Base-by-base conservation (phyloP, 2,329 filamentous ascomycete genomes). In the Rasamsonia emersonii region DNA sequence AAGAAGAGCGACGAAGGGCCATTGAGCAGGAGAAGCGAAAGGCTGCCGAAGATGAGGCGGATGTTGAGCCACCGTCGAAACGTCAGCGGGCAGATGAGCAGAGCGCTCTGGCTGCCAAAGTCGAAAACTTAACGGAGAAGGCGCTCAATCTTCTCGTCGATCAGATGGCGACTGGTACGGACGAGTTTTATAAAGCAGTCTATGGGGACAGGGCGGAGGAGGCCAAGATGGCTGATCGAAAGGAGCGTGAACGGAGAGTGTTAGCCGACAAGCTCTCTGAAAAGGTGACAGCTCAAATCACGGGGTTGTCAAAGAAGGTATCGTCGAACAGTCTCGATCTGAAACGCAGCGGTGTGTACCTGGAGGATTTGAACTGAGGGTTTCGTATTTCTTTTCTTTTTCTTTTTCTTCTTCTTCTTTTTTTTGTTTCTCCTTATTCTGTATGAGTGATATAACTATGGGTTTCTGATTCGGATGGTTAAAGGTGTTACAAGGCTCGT, bases 21-120 rank as follows among this genome's bases (percentile, higher is more conserved):
- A 45, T 60, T 16, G 48, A 54, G 16, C 51, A 59, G 34, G 49
- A 54, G 24, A 68, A 66, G 42, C 55, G 59, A 21, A 61, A 59
- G 28, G 50, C 56, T 25, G 33, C 33, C 9, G 47, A 49, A 14
- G 53, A 57, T 6, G 42, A 41, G 28, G 39, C 39, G n/a, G 43
- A 53, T n/a, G n/a, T n/a, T n/a, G n/a, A n/a, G n/a, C n/a, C n/a
- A n/a, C n/a, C n/a, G n/a, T n/a, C n/a, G n/a, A n/a, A n/a, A n/a
- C n/a, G n/a, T n/a, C n/a, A n/a, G n/a, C n/a, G 20, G 20, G n/a
- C 7, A 23, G n/a, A 53, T 20, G 42, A 46, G 25, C 43, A 51
- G 29, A 45, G 40, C 8, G 40, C 35, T n/a, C 45, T 56, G 11
- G 42, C 41, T 3, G 33, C 34, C 3, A 50, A 47, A 7, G 37